Conservation (phyloP, 345 rosid genomes). For the Populus alba region DNA sequence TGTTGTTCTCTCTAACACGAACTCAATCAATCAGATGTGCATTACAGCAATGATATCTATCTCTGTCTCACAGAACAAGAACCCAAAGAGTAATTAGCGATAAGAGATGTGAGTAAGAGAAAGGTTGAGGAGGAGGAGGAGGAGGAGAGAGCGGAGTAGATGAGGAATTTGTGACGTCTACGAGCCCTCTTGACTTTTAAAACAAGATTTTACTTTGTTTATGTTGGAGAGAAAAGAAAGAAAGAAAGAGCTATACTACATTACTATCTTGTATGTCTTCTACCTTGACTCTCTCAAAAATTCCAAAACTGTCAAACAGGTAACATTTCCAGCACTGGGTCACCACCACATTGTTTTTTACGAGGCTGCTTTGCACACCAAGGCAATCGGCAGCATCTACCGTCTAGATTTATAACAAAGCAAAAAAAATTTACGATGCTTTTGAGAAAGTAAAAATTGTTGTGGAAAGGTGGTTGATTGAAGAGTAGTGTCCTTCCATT, state of each 20-base stretch:
- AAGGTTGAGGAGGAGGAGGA: constrained; percentile 8
- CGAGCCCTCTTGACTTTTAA: constrained; percentile 23
- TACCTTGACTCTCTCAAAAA: constrained; percentile 26
- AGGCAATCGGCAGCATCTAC: constrained; percentile 5
- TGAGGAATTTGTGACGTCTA: constrained; percentile 32
- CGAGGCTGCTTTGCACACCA: background rate
- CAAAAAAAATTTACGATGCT: background rate
- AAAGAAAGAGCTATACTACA: background rate
- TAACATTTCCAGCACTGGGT: constrained; percentile 14
- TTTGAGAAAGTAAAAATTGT: background rate
- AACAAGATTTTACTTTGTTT: constrained; percentile 5
- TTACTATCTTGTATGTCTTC: background rate
- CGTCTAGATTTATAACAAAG: background rate
- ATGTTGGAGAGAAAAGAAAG: background rate
- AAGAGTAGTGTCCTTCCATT: background rate
- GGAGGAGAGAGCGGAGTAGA: constrained; percentile 48
- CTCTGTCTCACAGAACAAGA: background rate
- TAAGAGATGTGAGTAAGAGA: constrained; percentile 14
- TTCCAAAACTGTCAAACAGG: constrained; percentile 14
- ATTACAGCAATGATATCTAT: constrained; percentile 1
- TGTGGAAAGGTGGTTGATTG: background rate
- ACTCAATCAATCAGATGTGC: background rate
- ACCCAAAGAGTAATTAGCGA: background rate
- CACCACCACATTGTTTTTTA: constrained; percentile 12
- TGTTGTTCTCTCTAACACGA: background rate